phyloP scores from a whole-genome alignment of 176 grass and related monocot genomes.

The Cenchrus purpureus region DNA sequence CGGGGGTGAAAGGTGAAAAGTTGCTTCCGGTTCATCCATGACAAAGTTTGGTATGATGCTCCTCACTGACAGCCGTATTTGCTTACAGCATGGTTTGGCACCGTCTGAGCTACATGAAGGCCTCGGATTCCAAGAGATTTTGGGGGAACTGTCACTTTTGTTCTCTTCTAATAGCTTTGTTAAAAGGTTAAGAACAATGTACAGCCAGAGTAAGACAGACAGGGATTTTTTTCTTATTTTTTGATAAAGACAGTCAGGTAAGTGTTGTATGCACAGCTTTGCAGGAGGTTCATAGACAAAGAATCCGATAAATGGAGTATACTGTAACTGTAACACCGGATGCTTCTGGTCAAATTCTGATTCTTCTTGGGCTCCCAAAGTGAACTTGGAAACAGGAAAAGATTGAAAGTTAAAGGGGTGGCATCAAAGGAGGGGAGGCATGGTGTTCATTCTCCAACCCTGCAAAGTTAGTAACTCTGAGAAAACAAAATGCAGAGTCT shows the following conservation, averaged over 20 bases:
- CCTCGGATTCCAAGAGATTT: constrained; percentile 45
- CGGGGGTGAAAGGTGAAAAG: neutral
- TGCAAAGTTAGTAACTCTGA: neutral
- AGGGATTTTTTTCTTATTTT: neutral
- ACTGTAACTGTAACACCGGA: neutral
- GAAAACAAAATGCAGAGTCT: neutral
- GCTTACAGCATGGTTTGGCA: constrained; percentile 27
- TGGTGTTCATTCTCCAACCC: neutral
- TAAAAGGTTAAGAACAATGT: constrained; percentile 17
- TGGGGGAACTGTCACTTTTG: constrained; percentile 31
- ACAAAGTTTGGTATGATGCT: neutral
- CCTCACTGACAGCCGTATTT: constrained; percentile 19
- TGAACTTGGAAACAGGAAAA: constrained; percentile 17
- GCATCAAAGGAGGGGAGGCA: neutral
- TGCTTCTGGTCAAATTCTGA: constrained; percentile 28
- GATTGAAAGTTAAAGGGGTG: neutral
- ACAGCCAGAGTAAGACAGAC: neutral
- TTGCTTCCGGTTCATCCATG: neutral
- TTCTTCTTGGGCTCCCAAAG: constrained; percentile 16
- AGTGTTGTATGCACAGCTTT: constrained; percentile 4
- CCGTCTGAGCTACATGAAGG: neutral
- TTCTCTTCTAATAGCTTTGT: neutral
- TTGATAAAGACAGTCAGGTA: neutral
- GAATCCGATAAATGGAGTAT: constrained; percentile 22
- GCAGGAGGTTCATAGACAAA: neutral